phyloP scores from a whole-genome alignment of 1,284 basidiomycete species.

The Cutaneotrichosporon cutaneum region DNA sequence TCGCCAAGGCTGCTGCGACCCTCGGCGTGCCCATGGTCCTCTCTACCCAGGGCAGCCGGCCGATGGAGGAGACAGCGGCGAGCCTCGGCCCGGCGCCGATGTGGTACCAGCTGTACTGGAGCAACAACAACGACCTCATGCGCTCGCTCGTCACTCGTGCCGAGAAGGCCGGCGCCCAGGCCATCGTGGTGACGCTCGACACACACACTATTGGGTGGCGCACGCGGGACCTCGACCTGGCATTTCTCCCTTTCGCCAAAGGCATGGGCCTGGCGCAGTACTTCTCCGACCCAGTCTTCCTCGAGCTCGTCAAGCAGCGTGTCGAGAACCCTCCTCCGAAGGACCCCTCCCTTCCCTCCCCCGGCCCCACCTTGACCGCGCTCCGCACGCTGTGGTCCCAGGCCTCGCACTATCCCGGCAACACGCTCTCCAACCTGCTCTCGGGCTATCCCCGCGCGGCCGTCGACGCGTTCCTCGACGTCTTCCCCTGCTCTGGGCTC shows the following conservation, averaged over 20 bases:
- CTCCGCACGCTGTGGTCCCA: conserved; percentile 12
- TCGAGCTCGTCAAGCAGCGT: conserved; percentile 12
- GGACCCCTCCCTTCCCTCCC: not conserved
- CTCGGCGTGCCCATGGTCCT: conserved; percentile 68
- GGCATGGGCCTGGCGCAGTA: conserved; percentile 23
- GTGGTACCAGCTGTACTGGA: conserved; percentile 79
- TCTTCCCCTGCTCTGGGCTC: conserved; percentile 16
- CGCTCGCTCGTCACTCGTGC: conserved; percentile 56
- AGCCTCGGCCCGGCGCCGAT: conserved; percentile 64
- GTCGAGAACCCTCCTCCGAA: conserved; percentile 1
- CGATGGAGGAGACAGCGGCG: conserved; percentile 69
- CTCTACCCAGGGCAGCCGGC: conserved; percentile 67
- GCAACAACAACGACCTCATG: conserved; percentile 54
- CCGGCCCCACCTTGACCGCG: conserved; percentile 11
- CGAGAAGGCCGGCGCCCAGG: conserved; percentile 56
- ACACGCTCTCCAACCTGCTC: conserved; percentile 10
- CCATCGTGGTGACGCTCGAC: conserved; percentile 59
- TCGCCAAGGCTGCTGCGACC: conserved; percentile 64
- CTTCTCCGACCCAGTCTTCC: conserved; percentile 21
- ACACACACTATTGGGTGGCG: conserved; percentile 65
- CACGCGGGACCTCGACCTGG: conserved; percentile 18
- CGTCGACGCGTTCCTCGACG: conserved; percentile 25
- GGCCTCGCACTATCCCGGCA: conserved; percentile 17
- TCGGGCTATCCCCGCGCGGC: conserved; percentile 12
- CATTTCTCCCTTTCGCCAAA: conserved; percentile 17